These are phyloP conservation scores for Colletotrichum sojae DNA, from an alignment of 2,329 filamentous ascomycete species.

Conservation along the genomic window DNA sequence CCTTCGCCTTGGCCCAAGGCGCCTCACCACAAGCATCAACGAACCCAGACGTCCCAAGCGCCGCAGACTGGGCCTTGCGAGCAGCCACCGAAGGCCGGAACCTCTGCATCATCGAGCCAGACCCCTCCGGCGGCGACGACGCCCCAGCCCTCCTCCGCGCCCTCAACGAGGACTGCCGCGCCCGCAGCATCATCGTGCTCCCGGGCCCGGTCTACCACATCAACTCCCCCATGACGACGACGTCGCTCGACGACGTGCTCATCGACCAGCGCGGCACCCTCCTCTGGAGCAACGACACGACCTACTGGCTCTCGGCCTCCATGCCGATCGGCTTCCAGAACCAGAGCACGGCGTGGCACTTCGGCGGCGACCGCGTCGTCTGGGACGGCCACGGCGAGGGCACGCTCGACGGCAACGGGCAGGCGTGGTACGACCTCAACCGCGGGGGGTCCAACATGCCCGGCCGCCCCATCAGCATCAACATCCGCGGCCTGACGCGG, in stretches of 20 bases:
- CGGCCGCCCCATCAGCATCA: slow-evolving; percentile 67
- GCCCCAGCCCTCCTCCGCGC: slow-evolving; percentile 50
- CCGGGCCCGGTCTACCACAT: slow-evolving; percentile 53
- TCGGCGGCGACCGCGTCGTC: slow-evolving; percentile 66
- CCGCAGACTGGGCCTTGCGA: slow-evolving; percentile 50
- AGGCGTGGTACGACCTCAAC: slow-evolving; percentile 71
- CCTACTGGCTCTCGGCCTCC: slow-evolving; percentile 67
- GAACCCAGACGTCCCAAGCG: neutral
- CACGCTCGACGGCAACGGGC: slow-evolving; percentile 71
- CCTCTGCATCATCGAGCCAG: slow-evolving; percentile 49
- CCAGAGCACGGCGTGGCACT: slow-evolving; percentile 67
- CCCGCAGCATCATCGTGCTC: slow-evolving; percentile 50
- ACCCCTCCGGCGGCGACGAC: slow-evolving; percentile 48
- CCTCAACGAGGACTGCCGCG: slow-evolving; percentile 49
- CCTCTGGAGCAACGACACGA: slow-evolving; percentile 60
- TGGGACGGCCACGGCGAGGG: slow-evolving; percentile 66
- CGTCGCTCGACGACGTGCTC: slow-evolving; percentile 52
- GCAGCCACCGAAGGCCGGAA: slow-evolving; percentile 50
- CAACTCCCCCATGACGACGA: slow-evolving; percentile 52
- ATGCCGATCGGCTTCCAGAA: slow-evolving; percentile 69
- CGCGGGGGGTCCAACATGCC: slow-evolving; percentile 60
- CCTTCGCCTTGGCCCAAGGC: slow-evolving; percentile 6
- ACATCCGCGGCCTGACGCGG: slow-evolving; percentile 59
- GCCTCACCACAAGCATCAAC: neutral
- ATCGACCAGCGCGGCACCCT: slow-evolving; percentile 59